Evolutionary conservation across 768 basidiomycete species (phyloP).

Genomic region (Lentinula aciculospora): DNA sequence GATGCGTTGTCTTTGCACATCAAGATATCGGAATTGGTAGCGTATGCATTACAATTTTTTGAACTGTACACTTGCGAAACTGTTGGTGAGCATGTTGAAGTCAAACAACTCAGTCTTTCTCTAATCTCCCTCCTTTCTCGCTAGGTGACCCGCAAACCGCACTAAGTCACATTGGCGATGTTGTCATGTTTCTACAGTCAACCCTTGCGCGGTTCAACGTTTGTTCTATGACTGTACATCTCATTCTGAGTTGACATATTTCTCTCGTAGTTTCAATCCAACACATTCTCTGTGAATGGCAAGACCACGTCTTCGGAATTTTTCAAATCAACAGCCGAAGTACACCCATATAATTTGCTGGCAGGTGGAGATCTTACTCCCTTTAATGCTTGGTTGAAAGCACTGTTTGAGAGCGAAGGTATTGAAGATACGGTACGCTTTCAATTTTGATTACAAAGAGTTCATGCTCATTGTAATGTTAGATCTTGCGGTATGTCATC

Average conservation of each 20-base stretch:
- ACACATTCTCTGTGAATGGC: conserved; percentile 38
- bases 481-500: conserved; percentile 20
- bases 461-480: not conserved
- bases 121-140: not conserved
- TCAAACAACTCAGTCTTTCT: not conserved
- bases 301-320: conserved; percentile 44
- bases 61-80: conserved; percentile 77
- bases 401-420: conserved; percentile 80
- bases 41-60: conserved; percentile 53
- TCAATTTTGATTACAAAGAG: not conserved
- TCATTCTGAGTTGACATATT: conserved; percentile 4
- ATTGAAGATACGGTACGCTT: conserved; percentile 70
- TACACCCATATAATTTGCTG: conserved; percentile 34
- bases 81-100: conserved; percentile 48
- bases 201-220: conserved; percentile 63
- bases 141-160: conserved; percentile 83
- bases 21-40: conserved; percentile 59
- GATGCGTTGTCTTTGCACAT: conserved; percentile 69
- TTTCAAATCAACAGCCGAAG: conserved; percentile 41
- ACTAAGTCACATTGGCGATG: conserved; percentile 68
- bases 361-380: conserved; percentile 36
- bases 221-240: not conserved
- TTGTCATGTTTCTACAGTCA: conserved; percentile 72
- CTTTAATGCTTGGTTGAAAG: conserved; percentile 65
- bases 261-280: conserved; percentile 41